Conservation (phyloP, 192 early-diverging fungal genomes). For the Umbelopsis vinacea region DNA sequence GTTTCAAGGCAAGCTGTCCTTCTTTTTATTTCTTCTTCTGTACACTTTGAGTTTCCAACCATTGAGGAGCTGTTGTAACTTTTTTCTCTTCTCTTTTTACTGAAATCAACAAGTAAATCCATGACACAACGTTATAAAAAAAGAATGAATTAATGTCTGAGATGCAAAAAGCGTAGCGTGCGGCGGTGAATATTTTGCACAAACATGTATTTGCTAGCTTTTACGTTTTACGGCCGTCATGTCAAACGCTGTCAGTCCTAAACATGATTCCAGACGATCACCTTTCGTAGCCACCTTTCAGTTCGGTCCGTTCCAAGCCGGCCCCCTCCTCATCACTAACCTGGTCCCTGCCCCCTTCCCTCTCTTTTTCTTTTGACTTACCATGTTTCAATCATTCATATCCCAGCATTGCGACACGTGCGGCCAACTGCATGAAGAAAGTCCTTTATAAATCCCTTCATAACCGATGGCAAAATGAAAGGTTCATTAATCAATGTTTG, state of each 20-base stretch:
- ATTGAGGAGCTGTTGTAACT: conserved; percentile 19
- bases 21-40: conserved; percentile 13
- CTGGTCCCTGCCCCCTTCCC: neutral
- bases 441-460: no score
- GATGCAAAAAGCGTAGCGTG: neutral
- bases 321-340: neutral
- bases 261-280: neutral
- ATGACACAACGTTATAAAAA: neutral
- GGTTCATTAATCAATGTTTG: no score
- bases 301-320: neutral
- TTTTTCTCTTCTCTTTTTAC: neutral
- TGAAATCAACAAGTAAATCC: neutral
- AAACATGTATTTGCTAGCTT: neutral
- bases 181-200: neutral
- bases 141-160: neutral
- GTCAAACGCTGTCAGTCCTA: neutral
- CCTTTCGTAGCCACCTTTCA: neutral
- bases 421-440: no score
- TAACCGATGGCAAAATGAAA: no score
- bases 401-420: neutral
- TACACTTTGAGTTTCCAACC: conserved; percentile 12
- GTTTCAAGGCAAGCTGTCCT: neutral
- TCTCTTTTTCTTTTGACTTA: neutral
- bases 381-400: neutral
- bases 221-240: neutral